Base-by-base conservation (phyloP, 352 stramenopile genomes). In the Phytophthora tubulina region DNA sequence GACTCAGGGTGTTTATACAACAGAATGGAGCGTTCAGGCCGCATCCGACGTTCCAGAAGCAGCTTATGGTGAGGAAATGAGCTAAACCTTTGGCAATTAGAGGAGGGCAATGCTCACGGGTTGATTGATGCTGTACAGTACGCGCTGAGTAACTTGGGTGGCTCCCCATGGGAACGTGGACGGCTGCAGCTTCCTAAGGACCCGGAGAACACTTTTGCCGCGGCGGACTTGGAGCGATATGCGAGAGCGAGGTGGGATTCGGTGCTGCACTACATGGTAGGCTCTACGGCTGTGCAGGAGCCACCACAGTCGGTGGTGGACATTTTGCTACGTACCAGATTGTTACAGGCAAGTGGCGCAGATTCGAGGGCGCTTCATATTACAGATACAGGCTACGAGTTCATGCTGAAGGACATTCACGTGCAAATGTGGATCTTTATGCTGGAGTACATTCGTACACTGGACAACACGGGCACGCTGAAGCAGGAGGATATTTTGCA, bases 381-480 rank as follows among this genome's bases (percentile, higher is more conserved):
- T 63, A 96, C 90, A 39, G 86, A 96, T 75, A 94, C 87, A 46
- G 90, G 91, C 49, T 96, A 96, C 78, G 89, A 97, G 77, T 97
- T 97, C 67, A 96, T 97, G 91, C 80, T 97, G 58, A 96, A 96
- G 69, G 90, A 97, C 46, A 94, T 96, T 49, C 91, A 97, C 82
- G 83, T 96, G 62, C 91, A 97, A 67, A 95, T 95, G 79, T 97
- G 91, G 91, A 96, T 96, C 67, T 96, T 97, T 57, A 92, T 97
- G 78, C 73, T 96, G 45, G 88, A 96, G 73, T 96, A 96, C 65
- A 97, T 97, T 61, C 88, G 88, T 41, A 94, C 88, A 55, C 81
- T 95, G 33, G 86, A 95, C 70, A 79, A 83, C 63, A 89, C 79
- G 30, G 89, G 80, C 44, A 87, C 86, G 35, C 52, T 96, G 15